Percentiles rank a stretch among this genome's conserved stretches.
phyloP scores from a whole-genome alignment of 2,329 filamentous ascomycete species.

The Aspergillus costaricaensis region DNA sequence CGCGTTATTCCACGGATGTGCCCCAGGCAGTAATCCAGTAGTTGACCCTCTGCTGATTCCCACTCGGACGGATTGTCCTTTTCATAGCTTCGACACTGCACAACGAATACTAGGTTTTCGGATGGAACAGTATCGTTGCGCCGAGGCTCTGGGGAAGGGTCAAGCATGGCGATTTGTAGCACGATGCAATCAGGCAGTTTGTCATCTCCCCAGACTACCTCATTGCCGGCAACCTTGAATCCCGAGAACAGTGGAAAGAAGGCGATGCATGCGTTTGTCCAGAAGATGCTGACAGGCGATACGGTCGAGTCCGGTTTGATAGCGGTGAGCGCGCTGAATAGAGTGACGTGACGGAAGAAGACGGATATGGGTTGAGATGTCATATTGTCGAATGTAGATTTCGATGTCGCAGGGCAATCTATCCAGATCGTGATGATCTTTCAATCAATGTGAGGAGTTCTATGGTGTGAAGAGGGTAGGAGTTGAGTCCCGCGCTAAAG shows the following conservation, averaged over 20 bases:
- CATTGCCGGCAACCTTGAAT: neutral
- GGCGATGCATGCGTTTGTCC: neutral
- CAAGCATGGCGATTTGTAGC: neutral
- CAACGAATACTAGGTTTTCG: neutral
- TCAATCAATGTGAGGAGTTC: too few relatives aligned
- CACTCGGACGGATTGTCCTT: neutral
- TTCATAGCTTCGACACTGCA: neutral
- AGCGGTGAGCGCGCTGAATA: neutral
- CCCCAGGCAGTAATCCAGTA: neutral
- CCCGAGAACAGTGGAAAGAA: neutral
- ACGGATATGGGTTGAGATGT: neutral
- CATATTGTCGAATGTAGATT: too few relatives aligned
- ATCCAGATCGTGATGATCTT: too few relatives aligned
- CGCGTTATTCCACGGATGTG: neutral
- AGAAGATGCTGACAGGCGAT: neutral
- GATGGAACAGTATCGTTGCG: neutral
- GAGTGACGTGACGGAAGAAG: neutral
- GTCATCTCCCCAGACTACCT: neutral
- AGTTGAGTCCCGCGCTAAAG: too few relatives aligned
- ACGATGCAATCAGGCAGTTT: neutral
- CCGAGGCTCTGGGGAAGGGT: neutral
- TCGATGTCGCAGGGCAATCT: too few relatives aligned
- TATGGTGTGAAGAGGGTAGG: too few relatives aligned
- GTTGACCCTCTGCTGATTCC: neutral
- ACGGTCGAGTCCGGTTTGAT: neutral